Evolutionary conservation across 768 basidiomycete genomes (phyloP), one percentile per base, ranked within the genome.

Genomic region (Filobasidium wieringae): DNA sequence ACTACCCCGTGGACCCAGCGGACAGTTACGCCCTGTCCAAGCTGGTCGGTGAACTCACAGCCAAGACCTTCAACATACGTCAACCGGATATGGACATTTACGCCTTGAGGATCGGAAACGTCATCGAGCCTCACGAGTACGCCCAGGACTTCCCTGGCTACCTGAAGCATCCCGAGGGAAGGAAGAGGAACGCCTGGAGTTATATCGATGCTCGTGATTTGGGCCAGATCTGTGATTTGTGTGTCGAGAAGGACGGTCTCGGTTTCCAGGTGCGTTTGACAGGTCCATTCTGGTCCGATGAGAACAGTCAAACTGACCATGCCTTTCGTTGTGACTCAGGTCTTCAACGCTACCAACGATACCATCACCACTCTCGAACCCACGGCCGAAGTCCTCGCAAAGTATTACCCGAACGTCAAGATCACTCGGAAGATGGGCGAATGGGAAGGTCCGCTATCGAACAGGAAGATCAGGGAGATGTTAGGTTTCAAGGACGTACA

Each of bases 131-230:
- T 7, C 66, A 72, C 61, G 71, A 72, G 61, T 72, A 72, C 54
- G 65, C 53, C 2, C 36, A 50, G 26, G 61, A 68, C 37, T 70
- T 72, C 61, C 65, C 65, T 1, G 51, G 31, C 8, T 72, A 64
- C 63, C 49, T 69, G 29, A 57, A 54, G 24, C 66, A 72, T 43
- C 67, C 66, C 26, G 54, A 63, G 1, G 47, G 53, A 22, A 54
- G 71, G 52, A 72, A 70, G 59, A 54, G 71, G 41, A 70, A 70
- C 43, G 71, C 71, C 1, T 72, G 69, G 67, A 67, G 66, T 37
- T 72, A 72, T 50, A 69, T 72, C 53, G 71, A 72, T 59, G 71
- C 71, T 11, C 60, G 71, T 41, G 71, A 72, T 58, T 52, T 72
- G 12, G 71, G 71, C 2, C 59, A 72, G 60, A 60, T 72, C 52